Conservation (phyloP, 2,329 filamentous ascomycete genomes). For the Aspergillus tamarii region DNA sequence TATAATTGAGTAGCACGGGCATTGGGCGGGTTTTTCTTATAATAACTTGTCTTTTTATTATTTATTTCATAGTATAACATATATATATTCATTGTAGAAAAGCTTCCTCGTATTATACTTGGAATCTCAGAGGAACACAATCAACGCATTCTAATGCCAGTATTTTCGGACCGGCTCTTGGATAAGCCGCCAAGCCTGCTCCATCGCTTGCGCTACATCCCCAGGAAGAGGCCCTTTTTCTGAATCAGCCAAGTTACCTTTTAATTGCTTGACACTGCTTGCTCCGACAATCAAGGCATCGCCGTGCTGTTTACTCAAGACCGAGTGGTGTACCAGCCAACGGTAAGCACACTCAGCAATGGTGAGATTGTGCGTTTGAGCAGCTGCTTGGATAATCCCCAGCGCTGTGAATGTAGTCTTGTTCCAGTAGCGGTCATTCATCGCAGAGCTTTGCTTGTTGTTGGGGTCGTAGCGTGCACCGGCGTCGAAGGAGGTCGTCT, state of each 20-base stretch:
- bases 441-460: neutral
- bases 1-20: no score
- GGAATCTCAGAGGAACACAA: no score
- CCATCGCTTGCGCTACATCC: constrained; percentile 42
- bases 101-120: no score
- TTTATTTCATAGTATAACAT: no score
- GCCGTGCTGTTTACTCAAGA: constrained; percentile 32
- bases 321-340: constrained; percentile 51
- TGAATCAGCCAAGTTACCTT: constrained; percentile 41
- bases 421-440: neutral
- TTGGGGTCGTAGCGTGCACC: constrained; percentile 2
- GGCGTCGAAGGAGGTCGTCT: constrained; percentile 13
- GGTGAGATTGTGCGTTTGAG: constrained; percentile 46
- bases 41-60: no score
- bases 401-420: constrained; percentile 42
- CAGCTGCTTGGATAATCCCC: constrained; percentile 41
- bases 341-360: constrained; percentile 48
- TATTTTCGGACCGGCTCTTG: constrained; percentile 34
- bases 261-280: constrained; percentile 39
- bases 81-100: no score
- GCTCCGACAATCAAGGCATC: constrained; percentile 48
- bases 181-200: constrained; percentile 39
- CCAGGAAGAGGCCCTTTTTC: constrained; percentile 45
- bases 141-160: constrained; percentile 27
- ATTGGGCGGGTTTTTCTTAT: no score